Evolutionary conservation across 2,329 filamentous ascomycete genomes (phyloP).

Genomic region (Venturia oleaginea): DNA sequence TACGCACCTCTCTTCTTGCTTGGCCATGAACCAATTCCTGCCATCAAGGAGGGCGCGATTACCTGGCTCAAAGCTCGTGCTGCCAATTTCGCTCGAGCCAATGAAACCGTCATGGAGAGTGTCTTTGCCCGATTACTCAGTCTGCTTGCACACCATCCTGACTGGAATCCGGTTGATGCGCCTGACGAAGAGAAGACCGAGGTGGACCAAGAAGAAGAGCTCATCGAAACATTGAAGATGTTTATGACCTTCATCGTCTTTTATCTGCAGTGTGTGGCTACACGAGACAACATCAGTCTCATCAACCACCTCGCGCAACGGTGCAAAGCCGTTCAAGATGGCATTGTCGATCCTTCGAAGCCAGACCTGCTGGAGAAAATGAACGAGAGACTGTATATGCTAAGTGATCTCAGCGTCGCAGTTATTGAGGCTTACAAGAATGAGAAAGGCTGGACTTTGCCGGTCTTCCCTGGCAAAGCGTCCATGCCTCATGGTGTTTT

Average conservation of each 20-base stretch:
- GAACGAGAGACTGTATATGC: conserved; percentile 70
- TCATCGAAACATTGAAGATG: conserved; percentile 61
- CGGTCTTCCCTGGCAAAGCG: conserved; percentile 73
- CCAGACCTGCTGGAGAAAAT: conserved; percentile 1
- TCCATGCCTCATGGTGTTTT: conserved; percentile 69
- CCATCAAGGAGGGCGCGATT: conserved; percentile 63
- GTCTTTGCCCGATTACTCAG: conserved; percentile 76
- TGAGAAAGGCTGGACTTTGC: conserved; percentile 73
- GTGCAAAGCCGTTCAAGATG: conserved; percentile 82
- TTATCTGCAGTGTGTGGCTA: conserved; percentile 74
- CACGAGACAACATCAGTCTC: conserved; percentile 75
- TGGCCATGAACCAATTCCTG: conserved; percentile 75
- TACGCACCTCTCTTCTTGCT: conserved; percentile 84
- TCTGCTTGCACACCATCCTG: conserved; percentile 85
- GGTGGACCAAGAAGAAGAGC: conserved; percentile 19
- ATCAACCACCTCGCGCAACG: conserved; percentile 90
- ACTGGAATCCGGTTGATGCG: conserved; percentile 45
- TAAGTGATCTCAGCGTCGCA: conserved; percentile 79
- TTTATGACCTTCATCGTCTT: conserved; percentile 85
- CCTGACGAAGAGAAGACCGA: neutral
- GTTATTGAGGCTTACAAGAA: conserved; percentile 82
- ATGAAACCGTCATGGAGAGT: conserved; percentile 61
- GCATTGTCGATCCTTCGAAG: conserved; percentile 46
- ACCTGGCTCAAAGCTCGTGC: conserved; percentile 85
- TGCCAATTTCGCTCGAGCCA: conserved; percentile 43